Base-by-base conservation (phyloP, 176 grass and related monocot species). In the Pontederia paniculata region DNA sequence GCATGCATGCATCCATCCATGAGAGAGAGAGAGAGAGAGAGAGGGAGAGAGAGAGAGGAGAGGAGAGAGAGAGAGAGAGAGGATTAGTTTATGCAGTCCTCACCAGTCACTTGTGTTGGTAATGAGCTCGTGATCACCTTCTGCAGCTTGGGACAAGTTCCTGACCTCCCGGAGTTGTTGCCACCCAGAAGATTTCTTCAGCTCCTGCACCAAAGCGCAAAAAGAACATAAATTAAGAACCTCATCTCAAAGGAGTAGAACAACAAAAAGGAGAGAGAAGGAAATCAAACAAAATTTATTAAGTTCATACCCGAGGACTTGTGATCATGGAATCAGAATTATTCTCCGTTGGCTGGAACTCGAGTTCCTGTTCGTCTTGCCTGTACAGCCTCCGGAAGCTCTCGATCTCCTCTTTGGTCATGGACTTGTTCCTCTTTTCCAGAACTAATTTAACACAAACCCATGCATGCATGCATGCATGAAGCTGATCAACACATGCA, bases 371-470 rank as follows among this genome's bases (percentile, higher is more conserved):
- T 9, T 76, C 54, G 2, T 46, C 55, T 21, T 70, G 77, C 52
- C 68, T 57, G 1, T 48, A 86, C 66, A 68, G 77, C 75, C 66
- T 78, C 82, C 86, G 45, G 78, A 89, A 96, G 19, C 76, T 56
- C 3, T 81, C 80, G 69, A 96, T 88, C 57, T 96, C 91, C 56
- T 96, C 91, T 50, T 52, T 89, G 0, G 82, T 96, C 37, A 89
- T 76, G 11, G 91, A 96, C 25, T 67, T 77, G 71, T 78, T 96
- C 74, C 91, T 73, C 69, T 42, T 47, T 50, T 28, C 31, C 44
- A 60, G 77, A 76, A 72, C 91, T 97, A 48, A 12, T 23, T 44
- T 10, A 49, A n/a, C n/a, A n/a, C n/a, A n/a, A n/a, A n/a, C n/a
- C n/a, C 8, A 14, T 23, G 9, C 5, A 52, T 10, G 10, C 0